Evolutionary conservation across 192 early-diverging fungal species (phyloP).

Genomic region (Pilaira anomala): DNA sequence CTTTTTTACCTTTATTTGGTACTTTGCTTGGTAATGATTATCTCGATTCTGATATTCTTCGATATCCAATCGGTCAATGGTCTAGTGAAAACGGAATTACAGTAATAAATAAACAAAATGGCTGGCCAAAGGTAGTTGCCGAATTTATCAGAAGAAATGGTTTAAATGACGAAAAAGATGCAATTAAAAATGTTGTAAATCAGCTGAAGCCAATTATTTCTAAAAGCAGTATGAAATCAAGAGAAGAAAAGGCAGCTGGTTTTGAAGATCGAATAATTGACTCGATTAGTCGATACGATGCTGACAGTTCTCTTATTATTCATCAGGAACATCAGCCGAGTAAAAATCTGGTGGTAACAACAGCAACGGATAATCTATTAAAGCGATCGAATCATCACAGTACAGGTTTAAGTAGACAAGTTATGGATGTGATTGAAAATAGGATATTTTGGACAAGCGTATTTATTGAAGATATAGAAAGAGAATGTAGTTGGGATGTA

Average conservation of each 20-base stretch:
- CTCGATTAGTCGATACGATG: conserved; percentile 28
- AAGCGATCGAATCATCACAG: neutral
- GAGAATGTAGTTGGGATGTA: conserved; percentile 37
- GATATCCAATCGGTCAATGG: neutral
- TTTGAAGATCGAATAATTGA: conserved; percentile 16
- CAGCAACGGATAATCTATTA: neutral
- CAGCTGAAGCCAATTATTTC: conserved; percentile 14
- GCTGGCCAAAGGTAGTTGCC: conserved; percentile 19
- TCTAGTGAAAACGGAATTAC: neutral
- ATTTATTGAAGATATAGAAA: conserved; percentile 46
- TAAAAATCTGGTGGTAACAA: no score
- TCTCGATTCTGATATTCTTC: conserved; percentile 28
- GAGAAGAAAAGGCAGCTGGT: conserved; percentile 1
- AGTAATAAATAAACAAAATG: conserved; percentile 7
- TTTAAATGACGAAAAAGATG: neutral
- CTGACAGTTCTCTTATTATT: conserved; percentile 4
- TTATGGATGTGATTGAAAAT: conserved; percentile 40
- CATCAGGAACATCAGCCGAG: neutral
- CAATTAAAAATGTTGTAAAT: conserved; percentile 5
- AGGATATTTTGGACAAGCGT: conserved; percentile 45
- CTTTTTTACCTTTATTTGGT: conserved; percentile 45
- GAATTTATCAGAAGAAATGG: conserved; percentile 10
- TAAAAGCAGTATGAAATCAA: conserved; percentile 1
- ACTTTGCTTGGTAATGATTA: conserved; percentile 52
- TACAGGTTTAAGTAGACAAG: conserved; percentile 37